phyloP scores from a whole-genome alignment of 108 stramenopile species.

The Pseudonitzschia delicatissima region DNA sequence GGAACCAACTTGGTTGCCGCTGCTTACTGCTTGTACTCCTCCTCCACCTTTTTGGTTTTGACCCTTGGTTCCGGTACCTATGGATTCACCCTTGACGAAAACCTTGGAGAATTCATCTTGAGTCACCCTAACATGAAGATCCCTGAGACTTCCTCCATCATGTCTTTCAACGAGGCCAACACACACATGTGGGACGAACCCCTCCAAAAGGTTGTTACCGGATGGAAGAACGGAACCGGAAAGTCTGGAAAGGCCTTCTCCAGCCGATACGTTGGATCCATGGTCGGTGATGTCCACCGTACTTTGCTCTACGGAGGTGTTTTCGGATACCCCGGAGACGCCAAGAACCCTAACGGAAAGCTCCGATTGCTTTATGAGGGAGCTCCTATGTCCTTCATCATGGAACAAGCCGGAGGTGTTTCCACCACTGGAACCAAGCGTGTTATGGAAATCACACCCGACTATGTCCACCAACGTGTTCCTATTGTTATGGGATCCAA shows the following conservation, averaged over 20 bases:
- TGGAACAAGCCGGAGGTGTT: slow-evolving; percentile 95
- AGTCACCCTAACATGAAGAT: slow-evolving; percentile 83
- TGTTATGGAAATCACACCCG: slow-evolving; percentile 68
- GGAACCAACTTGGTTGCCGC: slow-evolving; percentile 91
- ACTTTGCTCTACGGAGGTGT: slow-evolving; percentile 97
- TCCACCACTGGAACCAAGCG: slow-evolving; percentile 68
- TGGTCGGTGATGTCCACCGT: slow-evolving; percentile 98
- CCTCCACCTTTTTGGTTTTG: slow-evolving; percentile 93
- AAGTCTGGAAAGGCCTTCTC: slow-evolving; percentile 60
- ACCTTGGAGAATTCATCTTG: slow-evolving; percentile 94
- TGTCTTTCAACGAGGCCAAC: slow-evolving; percentile 96
- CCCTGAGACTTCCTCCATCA: slow-evolving; percentile 81
- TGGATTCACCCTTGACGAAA: slow-evolving; percentile 95
- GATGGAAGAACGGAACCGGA: slow-evolving; percentile 71
- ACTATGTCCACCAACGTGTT: slow-evolving; percentile 75
- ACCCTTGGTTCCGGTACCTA: slow-evolving; percentile 84
- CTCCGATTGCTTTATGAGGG: slow-evolving; percentile 85
- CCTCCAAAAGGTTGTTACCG: slow-evolving; percentile 57
- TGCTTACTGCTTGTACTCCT: slow-evolving; percentile 96
- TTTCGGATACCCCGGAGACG: slow-evolving; percentile 94
- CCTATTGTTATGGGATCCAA: slow-evolving; percentile 83
- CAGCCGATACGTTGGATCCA: slow-evolving; percentile 94
- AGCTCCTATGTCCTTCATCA: slow-evolving; percentile 95
- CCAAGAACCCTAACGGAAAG: slow-evolving; percentile 82
- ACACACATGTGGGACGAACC: slow-evolving; percentile 80